A percentile compares a stretch with the other conserved stretches of the same genome.
phyloP scores from a whole-genome alignment of 805 yeast genomes.

The Candida ovalis region DNA sequence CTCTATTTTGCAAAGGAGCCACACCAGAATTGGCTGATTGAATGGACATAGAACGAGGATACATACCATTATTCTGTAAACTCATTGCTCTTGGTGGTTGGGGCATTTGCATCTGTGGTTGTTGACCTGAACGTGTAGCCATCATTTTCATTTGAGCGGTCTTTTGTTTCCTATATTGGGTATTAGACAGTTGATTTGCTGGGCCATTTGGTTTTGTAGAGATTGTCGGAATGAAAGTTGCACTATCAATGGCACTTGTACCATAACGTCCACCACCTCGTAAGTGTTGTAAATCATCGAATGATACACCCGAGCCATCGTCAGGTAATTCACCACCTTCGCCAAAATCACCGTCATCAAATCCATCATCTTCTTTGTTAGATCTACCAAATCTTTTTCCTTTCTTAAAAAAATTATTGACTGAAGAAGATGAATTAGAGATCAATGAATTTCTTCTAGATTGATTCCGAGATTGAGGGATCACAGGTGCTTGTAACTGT shows the following conservation, averaged over 20 bases:
- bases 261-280: constrained; percentile 69
- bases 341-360: constrained; percentile 23
- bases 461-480: neutral
- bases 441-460: constrained; percentile 22
- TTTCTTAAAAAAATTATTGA: constrained; percentile 42
- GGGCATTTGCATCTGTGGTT: no score
- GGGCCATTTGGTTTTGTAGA: constrained; percentile 32
- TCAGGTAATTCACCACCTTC: constrained; percentile 30
- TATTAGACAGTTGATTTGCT: constrained; percentile 39
- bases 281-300: constrained; percentile 60
- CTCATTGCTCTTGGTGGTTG: constrained; percentile 35
- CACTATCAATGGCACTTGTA: constrained; percentile 46
- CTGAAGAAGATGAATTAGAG: constrained; percentile 29
- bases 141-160: constrained; percentile 63
- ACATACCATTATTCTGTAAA: constrained; percentile 21
- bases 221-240: constrained; percentile 74
- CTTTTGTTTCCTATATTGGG: constrained; percentile 67
- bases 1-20: constrained; percentile 1
- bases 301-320: constrained; percentile 45
- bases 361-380: constrained; percentile 12
- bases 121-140: constrained; percentile 28
- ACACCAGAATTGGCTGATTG: constrained; percentile 11
- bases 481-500: neutral
- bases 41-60: constrained; percentile 46
- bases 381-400: constrained; percentile 26